Evolutionary conservation across 768 basidiomycete genomes (phyloP).

Genomic region (Asterophora parasitica): DNA sequence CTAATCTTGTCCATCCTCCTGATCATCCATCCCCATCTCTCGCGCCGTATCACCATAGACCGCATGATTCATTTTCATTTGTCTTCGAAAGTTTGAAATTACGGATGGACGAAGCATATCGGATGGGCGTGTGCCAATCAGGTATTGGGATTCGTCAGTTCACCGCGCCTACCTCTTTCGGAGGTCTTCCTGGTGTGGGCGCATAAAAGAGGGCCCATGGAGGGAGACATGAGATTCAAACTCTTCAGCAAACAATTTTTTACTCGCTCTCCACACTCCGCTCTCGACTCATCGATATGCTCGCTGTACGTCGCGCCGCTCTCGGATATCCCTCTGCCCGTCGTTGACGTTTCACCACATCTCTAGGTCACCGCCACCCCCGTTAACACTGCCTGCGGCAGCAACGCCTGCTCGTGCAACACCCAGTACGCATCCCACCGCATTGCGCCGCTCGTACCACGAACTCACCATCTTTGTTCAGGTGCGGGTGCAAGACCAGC

Average conservation of each 20-base stretch:
- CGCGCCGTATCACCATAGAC: neutral
- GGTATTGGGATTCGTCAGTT: too few relatives aligned
- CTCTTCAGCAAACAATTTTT: too few relatives aligned
- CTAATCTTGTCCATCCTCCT: too few relatives aligned
- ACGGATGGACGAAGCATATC: neutral
- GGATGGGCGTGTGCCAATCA: neutral
- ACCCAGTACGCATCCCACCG: too few relatives aligned
- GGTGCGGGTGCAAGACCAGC: neutral
- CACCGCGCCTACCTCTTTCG: neutral
- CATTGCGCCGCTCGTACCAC: too few relatives aligned
- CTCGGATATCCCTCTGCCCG: neutral
- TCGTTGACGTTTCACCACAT: neutral
- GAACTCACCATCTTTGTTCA: too few relatives aligned
- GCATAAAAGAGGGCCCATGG: neutral
- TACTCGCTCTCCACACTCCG: neutral
- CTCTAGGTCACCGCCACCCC: constrained; percentile 23
- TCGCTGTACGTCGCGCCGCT: constrained; percentile 9
- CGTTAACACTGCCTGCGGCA: constrained; percentile 26
- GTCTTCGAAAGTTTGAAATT: neutral
- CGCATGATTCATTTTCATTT: neutral
- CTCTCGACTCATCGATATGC: constrained; percentile 7
- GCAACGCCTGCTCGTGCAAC: constrained; percentile 21
- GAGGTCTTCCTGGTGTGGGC: neutral
- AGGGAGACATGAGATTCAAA: too few relatives aligned
- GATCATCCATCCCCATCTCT: neutral